Conservation (phyloP, 1,139 yeast genomes). For the Scheffersomyces stambukii region DNA sequence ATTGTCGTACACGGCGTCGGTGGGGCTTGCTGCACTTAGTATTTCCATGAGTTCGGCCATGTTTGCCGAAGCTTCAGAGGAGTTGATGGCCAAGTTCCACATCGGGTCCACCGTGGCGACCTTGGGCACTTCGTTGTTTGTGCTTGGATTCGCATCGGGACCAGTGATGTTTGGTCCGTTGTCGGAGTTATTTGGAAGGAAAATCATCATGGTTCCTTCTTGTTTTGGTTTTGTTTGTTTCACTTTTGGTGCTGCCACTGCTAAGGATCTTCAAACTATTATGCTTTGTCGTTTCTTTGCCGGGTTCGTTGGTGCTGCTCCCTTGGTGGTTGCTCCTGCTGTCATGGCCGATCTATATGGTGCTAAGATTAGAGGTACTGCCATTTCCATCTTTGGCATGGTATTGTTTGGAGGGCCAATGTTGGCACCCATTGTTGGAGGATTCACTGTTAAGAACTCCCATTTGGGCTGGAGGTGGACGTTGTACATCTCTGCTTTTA, state of each 20-base stretch:
- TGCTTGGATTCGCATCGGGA: conserved; percentile 42
- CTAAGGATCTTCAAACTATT: conserved; percentile 36
- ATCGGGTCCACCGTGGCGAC: conserved; percentile 31
- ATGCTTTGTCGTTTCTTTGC: conserved; percentile 39
- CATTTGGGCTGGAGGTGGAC: conserved; percentile 57
- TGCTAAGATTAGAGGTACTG: conserved; percentile 32
- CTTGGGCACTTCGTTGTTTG: conserved; percentile 37
- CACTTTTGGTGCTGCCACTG: conserved; percentile 35
- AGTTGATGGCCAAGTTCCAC: conserved; percentile 21
- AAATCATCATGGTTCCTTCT: conserved; percentile 24
- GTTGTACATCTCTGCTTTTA: conserved; percentile 48
- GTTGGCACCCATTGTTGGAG: conserved; percentile 40
- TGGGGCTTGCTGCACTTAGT: conserved; percentile 30
- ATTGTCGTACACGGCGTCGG: conserved; percentile 18
- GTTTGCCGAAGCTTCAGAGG: conserved; percentile 26
- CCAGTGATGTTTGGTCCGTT: conserved; percentile 42
- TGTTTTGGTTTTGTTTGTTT: conserved; percentile 30
- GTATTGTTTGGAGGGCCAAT: conserved; percentile 44
- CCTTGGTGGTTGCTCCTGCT: conserved; percentile 41
- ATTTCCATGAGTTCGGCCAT: conserved; percentile 49
- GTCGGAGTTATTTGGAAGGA: conserved; percentile 38
- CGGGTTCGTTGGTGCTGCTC: conserved; percentile 41
- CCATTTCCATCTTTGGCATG: conserved; percentile 29
- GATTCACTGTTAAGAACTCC: conserved; percentile 28
- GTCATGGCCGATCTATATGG: conserved; percentile 36